phyloP scores from a whole-genome alignment of 2,329 filamentous ascomycete genomes.

The Cercospora zeina region DNA sequence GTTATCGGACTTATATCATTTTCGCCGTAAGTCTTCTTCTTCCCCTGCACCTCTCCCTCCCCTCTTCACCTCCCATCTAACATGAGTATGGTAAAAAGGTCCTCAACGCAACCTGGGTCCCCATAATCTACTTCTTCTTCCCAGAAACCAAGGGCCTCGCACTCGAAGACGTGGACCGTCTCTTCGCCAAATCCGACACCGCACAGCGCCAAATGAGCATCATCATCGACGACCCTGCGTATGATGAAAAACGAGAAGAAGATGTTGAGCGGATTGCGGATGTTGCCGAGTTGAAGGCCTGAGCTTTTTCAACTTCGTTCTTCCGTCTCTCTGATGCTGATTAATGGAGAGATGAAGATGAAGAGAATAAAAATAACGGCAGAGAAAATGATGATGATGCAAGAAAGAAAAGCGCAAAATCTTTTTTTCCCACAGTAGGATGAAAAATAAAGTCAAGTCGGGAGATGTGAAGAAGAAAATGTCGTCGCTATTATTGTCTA shows the following conservation, averaged over 20 bases:
- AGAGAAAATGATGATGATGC: no score
- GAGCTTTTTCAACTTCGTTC: neutral
- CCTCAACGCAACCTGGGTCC: constrained; percentile 42
- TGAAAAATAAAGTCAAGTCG: no score
- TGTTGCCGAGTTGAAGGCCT: constrained; percentile 2
- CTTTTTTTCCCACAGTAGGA: no score
- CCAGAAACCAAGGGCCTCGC: constrained; percentile 57
- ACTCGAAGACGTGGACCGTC: constrained; percentile 69
- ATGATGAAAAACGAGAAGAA: neutral
- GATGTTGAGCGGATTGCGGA: constrained; percentile 25
- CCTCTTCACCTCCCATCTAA: neutral
- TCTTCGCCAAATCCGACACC: constrained; percentile 51
- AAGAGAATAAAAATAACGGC: no score
- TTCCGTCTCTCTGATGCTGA: no score
- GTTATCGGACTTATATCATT: constrained; percentile 57
- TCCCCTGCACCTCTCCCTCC: no score
- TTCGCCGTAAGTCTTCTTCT: constrained; percentile 33
- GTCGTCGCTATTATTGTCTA: no score
- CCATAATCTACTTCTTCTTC: constrained; percentile 62
- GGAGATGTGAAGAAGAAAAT: no score
- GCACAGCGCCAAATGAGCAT: constrained; percentile 30
- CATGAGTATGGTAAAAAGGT: constrained; percentile 10
- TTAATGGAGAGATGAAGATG: no score
- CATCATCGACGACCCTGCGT: constrained; percentile 15
- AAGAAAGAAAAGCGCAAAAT: no score